Base-by-base conservation (phyloP, 169 alveolate species). In the Plasmodium billcollinsi region DNA sequence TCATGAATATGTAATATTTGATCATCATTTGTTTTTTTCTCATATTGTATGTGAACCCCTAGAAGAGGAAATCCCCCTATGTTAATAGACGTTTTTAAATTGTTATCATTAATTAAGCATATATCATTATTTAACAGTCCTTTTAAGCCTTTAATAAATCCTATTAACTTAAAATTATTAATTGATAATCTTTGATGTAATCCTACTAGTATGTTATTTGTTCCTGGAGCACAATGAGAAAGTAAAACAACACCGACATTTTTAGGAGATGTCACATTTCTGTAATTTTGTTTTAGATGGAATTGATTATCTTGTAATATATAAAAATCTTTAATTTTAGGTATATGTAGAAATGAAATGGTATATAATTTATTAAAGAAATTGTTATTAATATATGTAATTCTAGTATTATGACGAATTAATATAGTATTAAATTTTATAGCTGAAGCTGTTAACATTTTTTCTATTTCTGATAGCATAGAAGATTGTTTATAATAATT, bases 371-470 rank as follows among this genome's bases (percentile, higher is more conserved):
- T 75, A 20, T 50, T 62, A 45, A 24, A 73, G 52, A 75, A 75
- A 69, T 63, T 49, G 54, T 69, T 75, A 1, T 75, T 70, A 14
- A 75, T 69, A 33, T 45, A 21, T 8, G 20, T 47, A 6, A 75
- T 49, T 62, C 49, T 43, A 18, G 75, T 75, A 54, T 75, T 75
- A 21, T 75, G 88, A 12, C 88, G 6, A 14, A 75, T 63, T 8
- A 75, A 69, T 18, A 5, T 61, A 2, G 88, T 75, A 63, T 75
- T 75, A 56, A 75, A 75, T n/a, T 75, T 75, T 33, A 75, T 49
- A 3, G 58, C 39, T 1, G 75, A 20, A n/a, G 15, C 65, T 33
- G 66, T 54, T 54, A 75, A 54, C 15, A 29, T 54, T 54, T 33
- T 26, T 52, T 75, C 88, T 45, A 75, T 62, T 47, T 75, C 74